Base-by-base conservation (phyloP, 192 early-diverging fungal genomes). In the Coemansia sp. region DNA sequence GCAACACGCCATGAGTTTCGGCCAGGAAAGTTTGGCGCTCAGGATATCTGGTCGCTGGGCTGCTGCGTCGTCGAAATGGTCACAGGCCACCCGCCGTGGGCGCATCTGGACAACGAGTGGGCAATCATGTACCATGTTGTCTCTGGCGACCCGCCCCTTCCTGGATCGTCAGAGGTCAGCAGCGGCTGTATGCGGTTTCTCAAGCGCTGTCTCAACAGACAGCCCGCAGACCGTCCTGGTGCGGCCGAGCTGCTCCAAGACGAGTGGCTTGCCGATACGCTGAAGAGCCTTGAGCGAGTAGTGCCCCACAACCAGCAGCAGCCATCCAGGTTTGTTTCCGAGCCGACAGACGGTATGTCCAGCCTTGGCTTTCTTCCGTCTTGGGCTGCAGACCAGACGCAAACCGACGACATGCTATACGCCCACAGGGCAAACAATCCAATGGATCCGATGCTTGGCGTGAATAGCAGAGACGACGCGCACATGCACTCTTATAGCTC, bases 41-140 rank as follows among this genome's bases (percentile, higher is more conserved):
- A 92, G 86, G 95, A 97, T 65, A 93, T 97, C 32, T 97, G 93
- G 93, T 88, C 91, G 7, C 69, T 95, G 49, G 95, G 92, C 13
- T 97, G 95, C 67, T 94, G 92, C 67, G 83, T 97, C 14, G 77
- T 95, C 35, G 93, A 95, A 69, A 93, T 97, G 92, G 83, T 92
- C 3, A 95, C 93, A 0, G 95, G 95, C n/a, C 75, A 85, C 35
- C 87, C 87, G 56, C 93, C 94, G 2, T 96, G 94, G 94, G 83
- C 89, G 17, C 87, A 90, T 53, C 59, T 96, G 32, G 94, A 96
- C 62, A 96, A 96, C 65, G 91, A 96, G 76, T 96, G 92, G 92
- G 90, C 94, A 1, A 89, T 96, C 34, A 96, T 96, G 92, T 96
- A 90, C 67, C 91, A 94, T 65, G 91, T 93, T 8, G 89, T 90